These are phyloP conservation scores for Corymbia calophylla DNA, from an alignment of 441 rosid genomes.

Conservation along the genomic window DNA sequence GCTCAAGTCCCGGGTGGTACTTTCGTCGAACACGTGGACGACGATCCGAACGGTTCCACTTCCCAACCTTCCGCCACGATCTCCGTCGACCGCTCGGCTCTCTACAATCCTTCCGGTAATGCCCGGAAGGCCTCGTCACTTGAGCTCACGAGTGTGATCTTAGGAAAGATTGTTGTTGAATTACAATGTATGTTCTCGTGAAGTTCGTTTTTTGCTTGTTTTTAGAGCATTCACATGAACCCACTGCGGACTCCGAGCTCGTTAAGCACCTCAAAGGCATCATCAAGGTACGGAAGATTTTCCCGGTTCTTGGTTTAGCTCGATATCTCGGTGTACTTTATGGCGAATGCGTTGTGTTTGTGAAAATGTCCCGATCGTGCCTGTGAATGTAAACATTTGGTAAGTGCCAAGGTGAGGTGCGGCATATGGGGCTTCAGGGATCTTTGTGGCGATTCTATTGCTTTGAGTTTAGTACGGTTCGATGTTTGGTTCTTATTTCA, in stretches of 20 bases:
- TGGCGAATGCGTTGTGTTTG: background rate
- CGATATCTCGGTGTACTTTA: background rate
- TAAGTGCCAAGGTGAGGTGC: background rate
- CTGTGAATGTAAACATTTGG: background rate
- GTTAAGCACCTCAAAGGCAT: conserved; percentile 84
- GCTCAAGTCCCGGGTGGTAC: conserved; percentile 19
- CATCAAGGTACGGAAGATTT: conserved; percentile 49
- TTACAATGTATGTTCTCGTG: background rate
- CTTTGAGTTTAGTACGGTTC: background rate
- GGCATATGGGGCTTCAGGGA: background rate
- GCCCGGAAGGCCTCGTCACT: background rate
- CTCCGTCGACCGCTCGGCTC: conserved; percentile 75
- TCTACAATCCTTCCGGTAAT: conserved; percentile 47
- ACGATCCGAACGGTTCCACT: background rate
- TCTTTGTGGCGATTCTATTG: background rate
- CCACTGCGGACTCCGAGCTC: conserved; percentile 55
- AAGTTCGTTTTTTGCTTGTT: background rate
- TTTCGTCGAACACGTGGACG: conserved; percentile 41
- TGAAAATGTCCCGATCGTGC: background rate
- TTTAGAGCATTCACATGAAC: conserved; percentile 66
- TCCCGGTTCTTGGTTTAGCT: background rate
- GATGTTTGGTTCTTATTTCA: background rate
- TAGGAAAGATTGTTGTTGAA: background rate
- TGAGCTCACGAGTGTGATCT: background rate
- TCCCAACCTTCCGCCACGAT: conserved; percentile 28